Base-by-base conservation (phyloP, 257 asterid genomes). In the Solanum verrucosum region DNA sequence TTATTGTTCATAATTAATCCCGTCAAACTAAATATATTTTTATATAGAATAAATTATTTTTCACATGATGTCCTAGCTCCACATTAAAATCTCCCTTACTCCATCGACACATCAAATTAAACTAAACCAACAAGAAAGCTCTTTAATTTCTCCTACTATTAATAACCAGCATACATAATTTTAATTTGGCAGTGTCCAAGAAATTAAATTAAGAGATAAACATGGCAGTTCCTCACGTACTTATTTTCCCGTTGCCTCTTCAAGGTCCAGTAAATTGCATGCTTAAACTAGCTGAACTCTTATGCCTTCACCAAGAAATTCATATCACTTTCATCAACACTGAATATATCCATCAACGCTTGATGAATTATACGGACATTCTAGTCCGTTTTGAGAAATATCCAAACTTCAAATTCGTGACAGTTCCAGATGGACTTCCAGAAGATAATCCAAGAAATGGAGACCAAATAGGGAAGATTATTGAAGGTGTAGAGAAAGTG, bases 241-340 rank as follows among this genome's bases (percentile, higher is more conserved):
- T 91, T 8, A 87, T 91, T 27, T 89, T 89, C 42, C 92, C 92
- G 1, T 68, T 87, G 27, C 92, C 92, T 29, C n/a, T 78, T 7
- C 92, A 87, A 33, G 90, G 91, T 49, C 92, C 88, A 52, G 90
- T 91, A 2, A 91, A 91, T 59, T 87, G 90, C 91, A 91, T 89
- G 90, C 84, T 91, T 40, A 91, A 91, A 71, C 85, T 91, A 10
- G 90, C 92, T n/a, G 90, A 91, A 72, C 87, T 91, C 46, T 38
- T 91, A 1, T 89, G 89, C 84, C 90, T 89, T 67, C 38, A 88
- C 68, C 27, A 81, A 46, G 84, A 87, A 7, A 52, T 89, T 73
- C 56, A 84, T n/a, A 33, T 89, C 83, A 89, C 92, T 20, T 91
- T 68, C 84, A 34, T 89, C 8, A 83, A 87, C 60, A n/a, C 90